Evolutionary conservation across 192 early-diverging fungal genomes (phyloP).

Genomic region (Umbelopsis vinacea): DNA sequence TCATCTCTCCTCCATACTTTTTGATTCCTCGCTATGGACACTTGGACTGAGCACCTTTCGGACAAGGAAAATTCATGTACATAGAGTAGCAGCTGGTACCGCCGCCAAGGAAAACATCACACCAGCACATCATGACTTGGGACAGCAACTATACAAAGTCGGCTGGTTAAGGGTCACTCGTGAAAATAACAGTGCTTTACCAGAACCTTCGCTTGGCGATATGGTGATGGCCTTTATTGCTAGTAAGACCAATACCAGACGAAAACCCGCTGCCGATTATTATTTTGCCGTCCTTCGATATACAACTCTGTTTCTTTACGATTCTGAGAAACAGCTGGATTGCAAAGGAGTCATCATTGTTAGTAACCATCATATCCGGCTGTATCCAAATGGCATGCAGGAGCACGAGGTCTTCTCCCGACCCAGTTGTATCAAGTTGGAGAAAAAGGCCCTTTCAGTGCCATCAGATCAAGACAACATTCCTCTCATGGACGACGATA

Average conservation of each 20-base stretch:
- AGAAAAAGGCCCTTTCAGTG: conserved; percentile 31
- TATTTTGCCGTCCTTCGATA: conserved; percentile 80
- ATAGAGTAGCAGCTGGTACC: neutral
- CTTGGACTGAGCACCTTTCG: conserved; percentile 13
- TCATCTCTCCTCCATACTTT: neutral
- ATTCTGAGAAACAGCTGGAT: conserved; percentile 73
- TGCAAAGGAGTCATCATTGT: conserved; percentile 81
- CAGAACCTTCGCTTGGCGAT: conserved; percentile 37
- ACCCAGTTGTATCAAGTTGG: conserved; percentile 55
- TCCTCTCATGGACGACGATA: conserved; percentile 22
- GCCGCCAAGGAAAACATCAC: neutral
- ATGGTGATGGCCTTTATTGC: conserved; percentile 44
- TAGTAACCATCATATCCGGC: conserved; percentile 64
- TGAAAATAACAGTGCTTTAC: conserved; percentile 21
- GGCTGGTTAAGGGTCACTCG: conserved; percentile 48
- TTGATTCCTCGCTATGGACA: conserved; percentile 10
- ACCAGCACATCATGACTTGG: conserved; percentile 7
- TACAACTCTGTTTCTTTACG: conserved; percentile 83
- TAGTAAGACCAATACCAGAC: conserved; percentile 38
- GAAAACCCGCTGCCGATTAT: conserved; percentile 45
- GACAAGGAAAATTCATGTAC: conserved; percentile 23
- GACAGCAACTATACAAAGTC: conserved; percentile 39
- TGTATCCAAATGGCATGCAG: conserved; percentile 53
- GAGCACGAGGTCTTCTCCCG: conserved; percentile 71
- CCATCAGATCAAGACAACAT: conserved; percentile 27